Base-by-base conservation (phyloP, 1,284 basidiomycete genomes). In the Filobasidium uniguttulatum region DNA sequence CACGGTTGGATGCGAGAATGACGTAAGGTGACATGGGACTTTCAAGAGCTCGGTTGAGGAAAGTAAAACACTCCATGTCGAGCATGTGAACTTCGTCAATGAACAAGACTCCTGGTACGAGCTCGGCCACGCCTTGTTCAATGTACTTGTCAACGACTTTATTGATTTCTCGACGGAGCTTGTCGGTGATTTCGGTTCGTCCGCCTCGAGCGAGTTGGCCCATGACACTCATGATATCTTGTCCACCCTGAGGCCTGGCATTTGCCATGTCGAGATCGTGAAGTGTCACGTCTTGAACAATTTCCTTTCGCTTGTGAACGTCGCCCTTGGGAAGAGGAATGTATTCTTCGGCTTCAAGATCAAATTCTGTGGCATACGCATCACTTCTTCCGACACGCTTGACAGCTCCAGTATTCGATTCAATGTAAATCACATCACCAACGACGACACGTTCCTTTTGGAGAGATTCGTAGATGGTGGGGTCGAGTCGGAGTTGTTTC, bases 1-100 rank as follows among this genome's bases (percentile, higher is more conserved):
- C 94, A 28, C 94, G 79, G 68, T 98, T 98, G 22, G 91, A 94
- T 1, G 94, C 94, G 50, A 97, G 77, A 58, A 98, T 86, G 41
- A 98, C 93, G 15, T 94, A 94, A 0, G 94, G 93, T 14, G 89
- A 88, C 81, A 98, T 89, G 15, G 87, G 83, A 1, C 88, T 90
- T 69, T 98, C 93, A 48, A 98, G 76, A 7, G 96, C 79, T 12
- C 90, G 83, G 70, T 98, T 98, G 46, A 98, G 78, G 71, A 94
- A 98, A 7, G 93, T 97, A 74, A 97, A 98, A 70, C 91, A 96
- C 69, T 98, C 94, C 65, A 97, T 91, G 69, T 98, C 93, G 57
- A 98, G 81, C 93, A 97, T 97, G 73, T 98, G 93, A 19, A 97
- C 90, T 78, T 98, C 94, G 68, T 98, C 94, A 59, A 98, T 94